A percentile compares a stretch with the other conserved stretches of the same genome.
These are phyloP conservation scores for Hibiscus syriacus DNA, from an alignment of 345 rosid species.

Conservation along the genomic window DNA sequence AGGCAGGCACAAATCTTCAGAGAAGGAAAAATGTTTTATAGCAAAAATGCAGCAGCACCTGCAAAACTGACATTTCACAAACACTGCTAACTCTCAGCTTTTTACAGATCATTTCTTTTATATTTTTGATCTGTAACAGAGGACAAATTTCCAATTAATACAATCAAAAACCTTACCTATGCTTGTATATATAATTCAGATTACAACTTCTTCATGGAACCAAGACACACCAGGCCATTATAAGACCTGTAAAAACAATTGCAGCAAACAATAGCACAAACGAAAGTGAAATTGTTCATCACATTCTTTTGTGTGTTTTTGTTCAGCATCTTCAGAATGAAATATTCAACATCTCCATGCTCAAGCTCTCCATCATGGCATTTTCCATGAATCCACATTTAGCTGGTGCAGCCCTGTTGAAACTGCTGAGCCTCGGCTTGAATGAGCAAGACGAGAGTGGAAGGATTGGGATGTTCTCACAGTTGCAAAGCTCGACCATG, in stretches of 20 bases:
- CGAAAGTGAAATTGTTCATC: slow-evolving; percentile 4
- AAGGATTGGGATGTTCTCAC: slow-evolving; percentile 41
- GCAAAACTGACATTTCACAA: neutral
- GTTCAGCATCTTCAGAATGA: slow-evolving; percentile 27
- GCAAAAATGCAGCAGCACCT: neutral
- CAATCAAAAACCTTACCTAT: neutral
- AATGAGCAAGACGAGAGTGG: slow-evolving; percentile 37
- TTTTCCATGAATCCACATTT: neutral
- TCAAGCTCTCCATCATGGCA: slow-evolving; percentile 40
- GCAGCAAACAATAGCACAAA: neutral
- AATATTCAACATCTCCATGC: slow-evolving; percentile 50
- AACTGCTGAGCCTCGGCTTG: slow-evolving; percentile 21
- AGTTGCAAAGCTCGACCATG: slow-evolving; percentile 55
- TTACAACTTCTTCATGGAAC: neutral
- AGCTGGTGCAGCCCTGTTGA: slow-evolving; percentile 17
- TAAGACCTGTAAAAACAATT: slow-evolving; percentile 5
- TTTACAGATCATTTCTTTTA: neutral
- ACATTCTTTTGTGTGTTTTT: slow-evolving; percentile 1
- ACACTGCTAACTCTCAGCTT: neutral
- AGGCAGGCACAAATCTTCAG: neutral
- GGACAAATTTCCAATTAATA: neutral
- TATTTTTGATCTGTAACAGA: neutral
- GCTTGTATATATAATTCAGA: neutral
- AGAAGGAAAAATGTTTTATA: neutral
- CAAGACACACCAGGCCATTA: neutral